phyloP scores from a whole-genome alignment of 2,329 filamentous ascomycete species.

The Cladorrhinum sp. region DNA sequence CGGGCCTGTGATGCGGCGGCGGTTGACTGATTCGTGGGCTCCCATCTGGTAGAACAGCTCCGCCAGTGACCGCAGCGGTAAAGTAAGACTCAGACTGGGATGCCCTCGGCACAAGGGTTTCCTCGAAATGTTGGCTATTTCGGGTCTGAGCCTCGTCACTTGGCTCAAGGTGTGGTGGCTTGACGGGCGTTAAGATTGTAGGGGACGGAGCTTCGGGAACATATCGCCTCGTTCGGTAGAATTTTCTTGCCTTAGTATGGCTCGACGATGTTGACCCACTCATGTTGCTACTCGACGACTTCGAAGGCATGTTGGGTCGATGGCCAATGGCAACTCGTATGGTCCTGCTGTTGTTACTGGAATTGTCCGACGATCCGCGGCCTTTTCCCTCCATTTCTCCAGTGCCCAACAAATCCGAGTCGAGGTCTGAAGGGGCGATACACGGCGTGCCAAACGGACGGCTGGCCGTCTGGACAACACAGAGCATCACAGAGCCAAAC shows the following conservation, averaged over 20 bases:
- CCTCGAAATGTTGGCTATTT: not conserved
- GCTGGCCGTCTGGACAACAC: not conserved
- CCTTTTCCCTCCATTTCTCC: not conserved
- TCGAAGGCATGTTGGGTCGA: slow-evolving; percentile 5
- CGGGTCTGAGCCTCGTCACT: not conserved
- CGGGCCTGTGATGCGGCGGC: not conserved
- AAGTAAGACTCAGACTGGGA: slow-evolving; percentile 5
- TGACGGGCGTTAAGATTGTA: not conserved
- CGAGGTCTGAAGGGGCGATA: not conserved
- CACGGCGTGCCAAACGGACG: slow-evolving; percentile 14
- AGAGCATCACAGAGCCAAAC: slow-evolving; percentile 1
- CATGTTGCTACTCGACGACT: slow-evolving; percentile 1
- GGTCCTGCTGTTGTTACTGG: not conserved
- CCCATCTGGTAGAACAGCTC: not conserved
- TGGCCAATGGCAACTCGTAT: not conserved
- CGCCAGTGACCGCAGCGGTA: not conserved
- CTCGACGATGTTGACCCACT: slow-evolving; percentile 7
- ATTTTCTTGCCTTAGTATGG: not conserved
- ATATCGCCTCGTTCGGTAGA: slow-evolving; percentile 8
- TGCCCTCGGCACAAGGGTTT: not conserved
- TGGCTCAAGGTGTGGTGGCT: not conserved
- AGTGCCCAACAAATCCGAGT: not conserved
- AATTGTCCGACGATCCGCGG: not conserved
- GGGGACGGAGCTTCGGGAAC: slow-evolving; percentile 5
- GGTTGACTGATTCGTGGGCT: not conserved